These are phyloP conservation scores for Ciborinia camelliae DNA, from an alignment of 2,329 filamentous ascomycete species.

Conservation along the genomic window DNA sequence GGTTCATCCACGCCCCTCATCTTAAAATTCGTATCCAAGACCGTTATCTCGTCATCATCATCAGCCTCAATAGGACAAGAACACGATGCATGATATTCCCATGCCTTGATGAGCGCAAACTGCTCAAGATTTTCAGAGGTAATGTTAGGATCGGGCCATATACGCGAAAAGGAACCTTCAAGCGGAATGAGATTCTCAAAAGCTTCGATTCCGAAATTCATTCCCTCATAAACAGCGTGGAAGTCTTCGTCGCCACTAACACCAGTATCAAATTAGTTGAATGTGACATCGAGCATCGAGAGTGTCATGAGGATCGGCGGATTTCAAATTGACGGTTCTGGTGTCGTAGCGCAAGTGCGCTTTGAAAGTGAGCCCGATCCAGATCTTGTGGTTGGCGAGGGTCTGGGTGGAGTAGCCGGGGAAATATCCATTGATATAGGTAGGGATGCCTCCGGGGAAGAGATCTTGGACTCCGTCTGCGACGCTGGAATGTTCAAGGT, in stretches of 20 bases:
- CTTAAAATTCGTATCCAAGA: conserved; percentile 41
- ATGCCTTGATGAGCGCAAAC: conserved; percentile 48
- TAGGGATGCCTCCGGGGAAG: conserved; percentile 14
- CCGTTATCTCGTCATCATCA: conserved; percentile 46
- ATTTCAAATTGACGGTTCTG: conserved; percentile 59
- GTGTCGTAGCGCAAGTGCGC: conserved; percentile 58
- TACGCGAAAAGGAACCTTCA: conserved; percentile 42
- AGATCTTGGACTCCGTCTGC: conserved; percentile 20
- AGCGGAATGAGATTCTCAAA: conserved; percentile 44
- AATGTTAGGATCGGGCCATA: conserved; percentile 42
- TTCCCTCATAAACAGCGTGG: conserved; percentile 22
- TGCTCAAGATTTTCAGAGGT: conserved; percentile 42
- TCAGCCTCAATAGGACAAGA: conserved; percentile 50
- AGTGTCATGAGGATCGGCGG: conserved; percentile 58
- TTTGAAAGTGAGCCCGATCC: conserved; percentile 42
- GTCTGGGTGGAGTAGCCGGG: conserved; percentile 44
- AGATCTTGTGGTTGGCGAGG: conserved; percentile 36
- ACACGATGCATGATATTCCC: conserved; percentile 56
- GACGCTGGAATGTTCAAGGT: conserved; percentile 26
- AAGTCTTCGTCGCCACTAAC: conserved; percentile 20
- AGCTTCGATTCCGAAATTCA: conserved; percentile 28
- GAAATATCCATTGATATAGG: conserved; percentile 30
- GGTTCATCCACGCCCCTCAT: conserved; percentile 40
- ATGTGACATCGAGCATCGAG: conserved; percentile 61
- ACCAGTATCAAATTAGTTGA: conserved; percentile 51